Base-by-base conservation (phyloP, 257 asterid species). In the Agastache rugosa region DNA sequence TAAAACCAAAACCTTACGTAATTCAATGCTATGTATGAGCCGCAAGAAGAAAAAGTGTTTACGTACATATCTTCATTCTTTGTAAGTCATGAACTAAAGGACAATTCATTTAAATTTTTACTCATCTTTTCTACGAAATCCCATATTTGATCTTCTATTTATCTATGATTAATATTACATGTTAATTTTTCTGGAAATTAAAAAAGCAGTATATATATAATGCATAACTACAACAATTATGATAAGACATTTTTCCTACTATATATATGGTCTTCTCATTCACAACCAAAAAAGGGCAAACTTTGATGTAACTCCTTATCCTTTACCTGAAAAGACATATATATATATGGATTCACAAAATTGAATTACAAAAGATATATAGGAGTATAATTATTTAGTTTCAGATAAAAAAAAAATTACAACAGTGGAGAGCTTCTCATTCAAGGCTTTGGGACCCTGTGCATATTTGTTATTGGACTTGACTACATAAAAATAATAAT, bases 391-490 rank as follows among this genome's bases (percentile, higher is more conserved):
- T 29, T 31, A 31, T 31, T 31, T 4, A 31, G 37, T 31, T 31
- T 31, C 7, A 31, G 37, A 39, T 39, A 6, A 5, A 7, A 15
- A 6, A 48, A 16, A 55, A 11, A 22, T 23, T 15, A 29, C 10
- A 25, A 25, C 44, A 67, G 25, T 15, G 61, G 60, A 16, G 25
- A 47, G 59, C 17, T 22, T 60, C 62, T 63, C 70, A 59, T 67
- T 55, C 14, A 59, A 75, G 41, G 62, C 15, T 17, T 55, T 54
- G 74, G 79, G 68, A 54, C 74, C 75, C 20, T 34, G 14, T 59
- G 64, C 42, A 56, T 9, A 27, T 31, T 23, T 11, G 22, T 37
- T 5, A 16, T 68, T 55, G 68, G 74, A 34, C n/a, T 54, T 53
- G 35, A 75, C 71, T 64, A 27, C 29, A 67, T 27, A 27, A 55